phyloP scores from a whole-genome alignment of 2,329 filamentous ascomycete genomes.

The Monascus ruber region DNA sequence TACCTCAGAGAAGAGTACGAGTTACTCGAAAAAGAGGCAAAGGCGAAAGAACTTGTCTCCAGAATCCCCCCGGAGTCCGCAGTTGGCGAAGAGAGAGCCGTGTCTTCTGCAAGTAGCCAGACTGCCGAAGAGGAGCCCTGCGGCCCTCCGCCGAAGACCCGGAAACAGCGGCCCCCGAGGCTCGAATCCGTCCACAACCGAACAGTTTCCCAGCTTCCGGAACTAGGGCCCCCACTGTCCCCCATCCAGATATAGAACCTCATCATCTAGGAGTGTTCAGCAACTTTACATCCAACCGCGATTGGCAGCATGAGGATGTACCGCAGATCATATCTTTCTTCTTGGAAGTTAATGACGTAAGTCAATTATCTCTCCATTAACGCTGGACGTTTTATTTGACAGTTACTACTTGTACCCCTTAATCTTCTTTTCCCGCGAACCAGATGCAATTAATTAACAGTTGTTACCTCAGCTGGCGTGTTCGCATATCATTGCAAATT shows the following conservation, averaged over 20 bases:
- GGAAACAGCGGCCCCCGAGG: slow-evolving; percentile 22
- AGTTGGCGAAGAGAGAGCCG: slow-evolving; percentile 42
- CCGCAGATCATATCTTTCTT: no score
- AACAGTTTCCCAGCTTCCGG: slow-evolving; percentile 34
- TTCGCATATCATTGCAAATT: no score
- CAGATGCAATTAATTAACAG: no score
- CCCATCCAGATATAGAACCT: slow-evolving; percentile 33
- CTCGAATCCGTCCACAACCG: slow-evolving; percentile 23
- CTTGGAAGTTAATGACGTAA: no score
- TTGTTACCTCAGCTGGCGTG: no score
- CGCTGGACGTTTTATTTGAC: no score
- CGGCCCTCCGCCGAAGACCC: slow-evolving; percentile 20
- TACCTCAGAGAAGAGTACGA: slow-evolving; percentile 52
- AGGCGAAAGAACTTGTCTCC: slow-evolving; percentile 14
- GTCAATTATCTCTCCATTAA: no score
- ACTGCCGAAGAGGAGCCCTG: slow-evolving; percentile 28
- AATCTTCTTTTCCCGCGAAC: no score
- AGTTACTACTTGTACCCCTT: no score
- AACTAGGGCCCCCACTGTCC: slow-evolving; percentile 37
- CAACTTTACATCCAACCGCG: no score
- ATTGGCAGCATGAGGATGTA: no score
- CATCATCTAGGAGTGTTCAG: no score
- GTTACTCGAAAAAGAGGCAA: slow-evolving; percentile 19
- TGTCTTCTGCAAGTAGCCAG: slow-evolving; percentile 56
- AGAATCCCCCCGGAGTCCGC: slow-evolving; percentile 8